Percentiles rank a stretch among this genome's conserved stretches.
Conservation (phyloP, 164 flowering plant species). For the Platanus orientalis region DNA sequence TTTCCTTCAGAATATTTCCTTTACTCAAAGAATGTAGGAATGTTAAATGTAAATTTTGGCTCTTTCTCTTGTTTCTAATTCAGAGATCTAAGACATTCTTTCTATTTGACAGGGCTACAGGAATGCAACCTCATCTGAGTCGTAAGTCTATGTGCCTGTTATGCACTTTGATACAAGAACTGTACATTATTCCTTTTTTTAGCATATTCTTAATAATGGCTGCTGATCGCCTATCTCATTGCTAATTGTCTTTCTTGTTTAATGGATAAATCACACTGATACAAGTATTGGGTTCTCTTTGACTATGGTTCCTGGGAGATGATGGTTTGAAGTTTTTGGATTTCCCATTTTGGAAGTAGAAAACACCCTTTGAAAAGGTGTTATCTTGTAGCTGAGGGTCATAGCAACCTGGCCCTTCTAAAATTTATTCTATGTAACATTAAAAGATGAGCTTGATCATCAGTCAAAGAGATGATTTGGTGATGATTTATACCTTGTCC, state of each 20-base stretch:
- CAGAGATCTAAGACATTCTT: neutral
- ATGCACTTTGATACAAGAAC: neutral
- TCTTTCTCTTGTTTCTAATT: neutral
- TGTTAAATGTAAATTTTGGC: neutral
- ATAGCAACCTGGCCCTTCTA: neutral
- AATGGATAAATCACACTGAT: too few relatives aligned
- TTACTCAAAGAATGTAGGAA: too few relatives aligned
- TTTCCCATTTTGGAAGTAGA: neutral
- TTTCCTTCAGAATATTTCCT: too few relatives aligned
- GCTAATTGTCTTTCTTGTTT: neutral
- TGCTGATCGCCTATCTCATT: neutral
- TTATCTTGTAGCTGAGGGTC: neutral
- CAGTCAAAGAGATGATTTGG: neutral
- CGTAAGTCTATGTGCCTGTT: constrained; percentile 47
- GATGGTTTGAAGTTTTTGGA: too few relatives aligned
- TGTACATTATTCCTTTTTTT: neutral
- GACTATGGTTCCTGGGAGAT: too few relatives aligned
- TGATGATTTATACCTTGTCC: too few relatives aligned
- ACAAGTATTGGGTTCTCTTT: too few relatives aligned
- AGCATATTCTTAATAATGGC: too few relatives aligned
- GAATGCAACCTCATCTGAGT: constrained; percentile 77
- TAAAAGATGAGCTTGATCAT: neutral
- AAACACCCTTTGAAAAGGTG: neutral
- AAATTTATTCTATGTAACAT: neutral
- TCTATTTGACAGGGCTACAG: constrained; percentile 73